Evolutionary conservation across 2,329 filamentous ascomycete species (phyloP).

Genomic region (Thermothelomyces thermophilus): DNA sequence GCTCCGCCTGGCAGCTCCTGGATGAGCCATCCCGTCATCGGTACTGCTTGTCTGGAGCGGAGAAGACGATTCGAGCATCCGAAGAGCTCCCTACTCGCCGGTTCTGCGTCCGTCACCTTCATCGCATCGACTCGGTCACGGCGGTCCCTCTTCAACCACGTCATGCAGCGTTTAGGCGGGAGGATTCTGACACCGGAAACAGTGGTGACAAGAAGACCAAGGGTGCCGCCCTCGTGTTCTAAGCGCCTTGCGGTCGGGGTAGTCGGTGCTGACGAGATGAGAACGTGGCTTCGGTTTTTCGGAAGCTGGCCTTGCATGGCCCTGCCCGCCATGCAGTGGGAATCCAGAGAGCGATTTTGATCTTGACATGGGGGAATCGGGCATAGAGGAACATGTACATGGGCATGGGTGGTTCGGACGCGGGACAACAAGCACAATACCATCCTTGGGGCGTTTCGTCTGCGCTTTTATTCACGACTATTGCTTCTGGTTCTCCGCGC

Average conservation of each 20-base stretch:
- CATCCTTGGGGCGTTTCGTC: slow-evolving; percentile 28
- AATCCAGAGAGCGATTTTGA: slow-evolving; percentile 23
- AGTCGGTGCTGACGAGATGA: slow-evolving; percentile 20
- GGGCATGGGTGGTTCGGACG: slow-evolving; percentile 27
- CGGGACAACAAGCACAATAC: slow-evolving; percentile 27
- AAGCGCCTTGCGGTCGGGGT: slow-evolving; percentile 44
- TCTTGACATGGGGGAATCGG: slow-evolving; percentile 24
- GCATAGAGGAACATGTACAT: slow-evolving; percentile 27
- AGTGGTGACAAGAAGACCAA: slow-evolving; percentile 99
- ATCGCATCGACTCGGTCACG: neutral
- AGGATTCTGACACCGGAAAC: slow-evolving; percentile 36
- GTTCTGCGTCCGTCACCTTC: neutral
- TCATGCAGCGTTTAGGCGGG: neutral
- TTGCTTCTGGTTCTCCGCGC: slow-evolving; percentile 20
- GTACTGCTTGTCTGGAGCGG: too few relatives aligned
- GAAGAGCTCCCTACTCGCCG: too few relatives aligned
- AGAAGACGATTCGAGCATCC: too few relatives aligned
- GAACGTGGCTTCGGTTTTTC: slow-evolving; percentile 22
- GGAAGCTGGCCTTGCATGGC: slow-evolving; percentile 23
- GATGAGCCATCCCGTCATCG: too few relatives aligned
- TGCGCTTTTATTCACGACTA: slow-evolving; percentile 25
- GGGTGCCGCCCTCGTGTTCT: slow-evolving; percentile 99
- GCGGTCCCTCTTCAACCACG: slow-evolving; percentile 12
- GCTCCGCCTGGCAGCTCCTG: too few relatives aligned
- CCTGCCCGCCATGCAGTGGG: slow-evolving; percentile 21